Percentiles rank a stretch among this genome's conserved stretches.
These are phyloP conservation scores for Achaetomiella virescens DNA, from an alignment of 495 filamentous ascomycete genomes.

Conservation along the genomic window DNA sequence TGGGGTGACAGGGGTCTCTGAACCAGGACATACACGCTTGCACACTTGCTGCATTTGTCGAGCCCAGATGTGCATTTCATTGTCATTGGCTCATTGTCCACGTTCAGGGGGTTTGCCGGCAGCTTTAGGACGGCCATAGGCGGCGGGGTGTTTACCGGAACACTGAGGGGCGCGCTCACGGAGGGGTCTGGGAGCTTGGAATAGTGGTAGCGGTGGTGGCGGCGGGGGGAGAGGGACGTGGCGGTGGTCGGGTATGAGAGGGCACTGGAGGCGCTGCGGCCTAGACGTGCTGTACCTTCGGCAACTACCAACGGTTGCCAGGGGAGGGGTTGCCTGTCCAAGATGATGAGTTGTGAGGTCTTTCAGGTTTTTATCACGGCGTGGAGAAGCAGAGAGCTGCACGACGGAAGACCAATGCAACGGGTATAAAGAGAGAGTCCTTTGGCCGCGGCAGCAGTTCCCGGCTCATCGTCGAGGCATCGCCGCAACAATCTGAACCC, in stretches of 20 bases:
- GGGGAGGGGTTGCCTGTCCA: too few relatives aligned
- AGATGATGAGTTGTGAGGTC: too few relatives aligned
- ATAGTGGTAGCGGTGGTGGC: conserved; percentile 33
- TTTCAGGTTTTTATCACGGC: too few relatives aligned
- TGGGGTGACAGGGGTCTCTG: too few relatives aligned
- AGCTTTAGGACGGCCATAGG: conserved; percentile 71
- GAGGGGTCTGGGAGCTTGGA: conserved; percentile 46
- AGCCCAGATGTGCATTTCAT: conserved; percentile 58
- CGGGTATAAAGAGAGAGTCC: background rate
- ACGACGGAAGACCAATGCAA: too few relatives aligned
- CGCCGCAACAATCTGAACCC: background rate
- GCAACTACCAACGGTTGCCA: too few relatives aligned
- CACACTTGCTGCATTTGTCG: conserved; percentile 67
- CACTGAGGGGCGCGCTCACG: conserved; percentile 49
- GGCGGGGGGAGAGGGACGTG: conserved; percentile 45
- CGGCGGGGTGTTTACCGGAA: conserved; percentile 64
- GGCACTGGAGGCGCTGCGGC: conserved; percentile 49
- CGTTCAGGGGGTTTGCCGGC: conserved; percentile 68
- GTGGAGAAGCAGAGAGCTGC: too few relatives aligned
- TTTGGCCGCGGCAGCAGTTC: background rate
- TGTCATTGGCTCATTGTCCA: conserved; percentile 61
- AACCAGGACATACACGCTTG: conserved; percentile 75
- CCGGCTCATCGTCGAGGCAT: background rate
- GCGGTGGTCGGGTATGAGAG: conserved; percentile 58
- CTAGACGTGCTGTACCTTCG: too few relatives aligned